Conservation (phyloP, 1,284 basidiomycete species). For the Pulchroboletus neoregius region DNA sequence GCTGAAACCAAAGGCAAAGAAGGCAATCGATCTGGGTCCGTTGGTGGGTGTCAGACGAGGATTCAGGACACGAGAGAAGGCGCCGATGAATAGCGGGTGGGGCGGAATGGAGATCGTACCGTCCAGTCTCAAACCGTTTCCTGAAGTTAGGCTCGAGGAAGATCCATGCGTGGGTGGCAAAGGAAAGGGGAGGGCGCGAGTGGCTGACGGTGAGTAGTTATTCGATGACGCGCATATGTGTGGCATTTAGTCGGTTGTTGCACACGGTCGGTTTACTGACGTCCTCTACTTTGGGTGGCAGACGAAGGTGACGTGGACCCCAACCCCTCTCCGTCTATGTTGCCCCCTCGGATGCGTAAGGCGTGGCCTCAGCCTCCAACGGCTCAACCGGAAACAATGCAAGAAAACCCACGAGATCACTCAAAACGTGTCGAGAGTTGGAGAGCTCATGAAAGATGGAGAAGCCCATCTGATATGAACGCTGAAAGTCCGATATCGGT, state of each 20-base stretch:
- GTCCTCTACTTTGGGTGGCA: slow-evolving; percentile 3
- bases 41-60: slow-evolving; percentile 65
- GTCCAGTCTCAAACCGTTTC: slow-evolving; percentile 24
- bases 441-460: slow-evolving; percentile 17
- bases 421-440: slow-evolving; percentile 5
- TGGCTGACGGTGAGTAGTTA: slow-evolving; percentile 26
- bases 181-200: slow-evolving; percentile 21
- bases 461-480: slow-evolving; percentile 10
- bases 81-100: slow-evolving; percentile 54
- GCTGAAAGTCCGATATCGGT: slow-evolving; percentile 22
- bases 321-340: slow-evolving; percentile 14
- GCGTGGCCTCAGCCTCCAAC: slow-evolving; percentile 39
- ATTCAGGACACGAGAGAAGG: slow-evolving; percentile 55
- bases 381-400: slow-evolving; percentile 1
- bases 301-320: slow-evolving; percentile 9
- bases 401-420: slow-evolving; percentile 5
- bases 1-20: slow-evolving; percentile 6
- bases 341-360: slow-evolving; percentile 67
- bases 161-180: slow-evolving; percentile 13
- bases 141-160: slow-evolving; percentile 12
- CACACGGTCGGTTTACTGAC: slow-evolving; percentile 4
- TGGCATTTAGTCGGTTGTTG: not conserved
- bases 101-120: slow-evolving; percentile 57
- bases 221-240: not conserved
- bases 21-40: slow-evolving; percentile 57